Percentiles rank a stretch among this genome's conserved stretches.
Evolutionary conservation across 164 flowering plant genomes (phyloP).

Genomic region (Aristolochia contorta): DNA sequence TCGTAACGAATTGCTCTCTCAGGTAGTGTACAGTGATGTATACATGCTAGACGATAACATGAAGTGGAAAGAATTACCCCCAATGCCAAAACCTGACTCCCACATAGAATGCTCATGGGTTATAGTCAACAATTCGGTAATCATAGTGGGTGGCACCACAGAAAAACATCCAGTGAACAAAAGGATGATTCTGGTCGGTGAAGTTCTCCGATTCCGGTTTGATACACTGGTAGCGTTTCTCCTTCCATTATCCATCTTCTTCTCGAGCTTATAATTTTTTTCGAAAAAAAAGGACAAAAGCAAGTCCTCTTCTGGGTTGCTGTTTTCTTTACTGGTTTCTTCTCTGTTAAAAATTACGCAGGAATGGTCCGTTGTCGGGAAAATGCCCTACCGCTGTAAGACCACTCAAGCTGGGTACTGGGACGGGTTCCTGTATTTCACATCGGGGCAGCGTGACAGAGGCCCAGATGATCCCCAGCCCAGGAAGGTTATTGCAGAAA

Average conservation of each 20-base stretch:
- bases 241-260: background rate
- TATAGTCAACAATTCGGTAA: slow-evolving; percentile 65
- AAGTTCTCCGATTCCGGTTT: slow-evolving; percentile 58
- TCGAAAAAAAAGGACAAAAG: too few relatives aligned
- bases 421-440: slow-evolving; percentile 90
- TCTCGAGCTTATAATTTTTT: too few relatives aligned
- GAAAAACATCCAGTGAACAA: slow-evolving; percentile 81
- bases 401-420: slow-evolving; percentile 76
- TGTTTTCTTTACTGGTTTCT: too few relatives aligned
- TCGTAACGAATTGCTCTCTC: background rate
- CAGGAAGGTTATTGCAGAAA: slow-evolving; percentile 55
- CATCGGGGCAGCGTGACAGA: slow-evolving; percentile 90
- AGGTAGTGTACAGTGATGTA: slow-evolving; percentile 75
- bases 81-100: slow-evolving; percentile 93
- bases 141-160: slow-evolving; percentile 85
- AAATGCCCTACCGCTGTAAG: slow-evolving; percentile 80
- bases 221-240: slow-evolving; percentile 42
- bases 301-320: too few relatives aligned
- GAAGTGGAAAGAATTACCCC: slow-evolving; percentile 70
- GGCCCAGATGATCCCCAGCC: slow-evolving; percentile 89
- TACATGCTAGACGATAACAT: slow-evolving; percentile 79
- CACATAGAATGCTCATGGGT: slow-evolving; percentile 92
- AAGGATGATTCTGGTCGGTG: slow-evolving; percentile 75
- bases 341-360: slow-evolving; percentile 14
- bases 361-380: slow-evolving; percentile 91